Evolutionary conservation across 352 stramenopile genomes (phyloP), one percentile per base, ranked within the genome.

Genomic region (Phytophthora sp.): DNA sequence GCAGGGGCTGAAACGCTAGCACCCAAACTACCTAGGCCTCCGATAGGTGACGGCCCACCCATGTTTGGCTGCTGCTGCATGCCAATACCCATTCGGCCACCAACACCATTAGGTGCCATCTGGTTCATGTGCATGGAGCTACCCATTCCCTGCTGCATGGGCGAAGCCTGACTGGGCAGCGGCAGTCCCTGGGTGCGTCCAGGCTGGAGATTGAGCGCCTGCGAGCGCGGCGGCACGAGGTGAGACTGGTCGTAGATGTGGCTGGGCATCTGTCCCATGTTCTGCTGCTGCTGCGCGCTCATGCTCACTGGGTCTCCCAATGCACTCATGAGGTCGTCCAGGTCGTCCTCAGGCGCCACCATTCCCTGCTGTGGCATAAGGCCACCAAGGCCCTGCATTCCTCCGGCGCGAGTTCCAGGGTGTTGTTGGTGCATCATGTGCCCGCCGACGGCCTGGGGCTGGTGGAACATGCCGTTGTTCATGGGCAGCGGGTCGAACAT

Each of bases 401-500:
- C 65, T 51, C 38, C 61, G n/a, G n/a, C n/a, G n/a, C n/a, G n/a
- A n/a, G n/a, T n/a, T n/a, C n/a, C n/a, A n/a, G n/a, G n/a, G 70
- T 81, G 76, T 39, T 88, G 79, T 63, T 75, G 59, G 27, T 79
- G 71, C 39, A 77, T 73, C n/a, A n/a, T n/a, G n/a, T n/a, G n/a
- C n/a, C n/a, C n/a, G n/a, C n/a, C n/a, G n/a, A n/a, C n/a, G 35
- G 27, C 20, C 30, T 59, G 69, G 1, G 58, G 55, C 21, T 66
- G 73, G 52, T 88, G 79, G 66, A 80, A 84, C 74, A 88, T 71
- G 51, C 74, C 72, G 69, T 84, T 83, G 63, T 59, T 77, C 75
- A 90, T 89, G 41, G 73, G 71, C 66, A 90, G 79, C 49, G 80
- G 77, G 69, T 90, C 81, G 57, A 91, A 93, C 71, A 93, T 77